Evolutionary conservation across 495 filamentous ascomycete genomes (phyloP).

Genomic region (Oidiodendron maius): DNA sequence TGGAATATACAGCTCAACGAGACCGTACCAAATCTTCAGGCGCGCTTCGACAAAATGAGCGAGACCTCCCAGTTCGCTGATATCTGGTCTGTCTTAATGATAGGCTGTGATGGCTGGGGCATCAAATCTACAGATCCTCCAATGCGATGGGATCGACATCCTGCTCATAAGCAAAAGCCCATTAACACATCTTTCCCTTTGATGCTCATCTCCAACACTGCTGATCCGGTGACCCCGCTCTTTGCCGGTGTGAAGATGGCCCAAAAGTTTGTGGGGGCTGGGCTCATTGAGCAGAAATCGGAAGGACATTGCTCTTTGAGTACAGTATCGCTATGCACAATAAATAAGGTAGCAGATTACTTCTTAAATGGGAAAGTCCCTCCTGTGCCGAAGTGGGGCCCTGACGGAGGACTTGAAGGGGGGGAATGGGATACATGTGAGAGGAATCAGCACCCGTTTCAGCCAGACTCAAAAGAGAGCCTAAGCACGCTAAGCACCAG

Average conservation of each 20-base stretch:
- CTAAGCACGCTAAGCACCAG: no score
- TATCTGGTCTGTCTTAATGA: slow-evolving; percentile 32
- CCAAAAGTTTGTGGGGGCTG: slow-evolving; percentile 35
- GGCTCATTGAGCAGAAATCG: slow-evolving; percentile 37
- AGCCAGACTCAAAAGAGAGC: neutral
- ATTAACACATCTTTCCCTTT: slow-evolving; percentile 51
- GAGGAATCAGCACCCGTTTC: slow-evolving; percentile 31
- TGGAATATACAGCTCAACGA: slow-evolving; percentile 27
- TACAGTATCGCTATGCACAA: slow-evolving; percentile 33
- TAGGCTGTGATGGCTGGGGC: slow-evolving; percentile 37
- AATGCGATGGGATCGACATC: slow-evolving; percentile 31
- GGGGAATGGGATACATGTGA: slow-evolving; percentile 35
- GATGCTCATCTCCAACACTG: slow-evolving; percentile 51
- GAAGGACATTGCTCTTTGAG: slow-evolving; percentile 38
- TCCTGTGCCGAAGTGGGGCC: slow-evolving; percentile 26
- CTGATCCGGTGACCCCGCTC: slow-evolving; percentile 57
- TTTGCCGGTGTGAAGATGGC: slow-evolving; percentile 45
- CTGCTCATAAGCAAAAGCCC: slow-evolving; percentile 18
- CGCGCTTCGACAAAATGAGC: slow-evolving; percentile 30
- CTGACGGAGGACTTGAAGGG: slow-evolving; percentile 15
- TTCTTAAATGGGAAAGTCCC: slow-evolving; percentile 33
- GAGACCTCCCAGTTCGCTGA: slow-evolving; percentile 36
- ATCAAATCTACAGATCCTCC: slow-evolving; percentile 30
- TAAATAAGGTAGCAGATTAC: slow-evolving; percentile 31
- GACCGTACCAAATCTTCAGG: slow-evolving; percentile 28